Conservation (phyloP, 1,284 basidiomycete genomes). For the Cryptococcus wingfieldii region DNA sequence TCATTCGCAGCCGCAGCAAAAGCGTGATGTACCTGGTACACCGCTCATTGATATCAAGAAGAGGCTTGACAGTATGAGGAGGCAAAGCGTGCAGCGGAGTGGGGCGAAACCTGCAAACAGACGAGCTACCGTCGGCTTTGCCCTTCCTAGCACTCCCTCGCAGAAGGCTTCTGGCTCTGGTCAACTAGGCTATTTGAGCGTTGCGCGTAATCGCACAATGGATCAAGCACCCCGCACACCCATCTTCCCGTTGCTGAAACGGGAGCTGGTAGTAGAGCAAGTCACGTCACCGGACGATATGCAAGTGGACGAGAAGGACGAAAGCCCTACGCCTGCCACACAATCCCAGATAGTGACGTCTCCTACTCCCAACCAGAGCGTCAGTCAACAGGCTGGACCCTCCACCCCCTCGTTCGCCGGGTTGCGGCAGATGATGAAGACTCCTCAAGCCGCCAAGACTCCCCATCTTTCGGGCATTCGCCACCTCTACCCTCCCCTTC, state of each 20-base stretch:
- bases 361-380: background rate
- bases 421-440: conserved; percentile 24
- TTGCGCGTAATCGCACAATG: conserved; percentile 2
- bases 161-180: conserved; percentile 3
- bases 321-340: background rate
- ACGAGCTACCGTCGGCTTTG: conserved; percentile 35
- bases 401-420: conserved; percentile 19
- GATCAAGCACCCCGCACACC: conserved; percentile 11
- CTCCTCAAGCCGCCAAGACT: conserved; percentile 15
- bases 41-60: conserved; percentile 34
- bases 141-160: conserved; percentile 29
- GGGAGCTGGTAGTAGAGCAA: background rate
- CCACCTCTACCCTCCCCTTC: conserved; percentile 12
- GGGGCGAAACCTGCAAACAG: conserved; percentile 9
- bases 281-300: background rate
- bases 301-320: background rate
- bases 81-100: conserved; percentile 19
- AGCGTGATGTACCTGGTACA: conserved; percentile 15
- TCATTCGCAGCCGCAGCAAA: background rate
- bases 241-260: conserved; percentile 13
- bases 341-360: background rate
- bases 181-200: conserved; percentile 9
- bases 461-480: conserved; percentile 26
- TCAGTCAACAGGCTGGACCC: conserved; percentile 2
- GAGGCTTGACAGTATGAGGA: conserved; percentile 24